These are phyloP conservation scores for Cyclanthera cordifolia DNA, from an alignment of 306 rosid genomes.

Conservation along the genomic window DNA sequence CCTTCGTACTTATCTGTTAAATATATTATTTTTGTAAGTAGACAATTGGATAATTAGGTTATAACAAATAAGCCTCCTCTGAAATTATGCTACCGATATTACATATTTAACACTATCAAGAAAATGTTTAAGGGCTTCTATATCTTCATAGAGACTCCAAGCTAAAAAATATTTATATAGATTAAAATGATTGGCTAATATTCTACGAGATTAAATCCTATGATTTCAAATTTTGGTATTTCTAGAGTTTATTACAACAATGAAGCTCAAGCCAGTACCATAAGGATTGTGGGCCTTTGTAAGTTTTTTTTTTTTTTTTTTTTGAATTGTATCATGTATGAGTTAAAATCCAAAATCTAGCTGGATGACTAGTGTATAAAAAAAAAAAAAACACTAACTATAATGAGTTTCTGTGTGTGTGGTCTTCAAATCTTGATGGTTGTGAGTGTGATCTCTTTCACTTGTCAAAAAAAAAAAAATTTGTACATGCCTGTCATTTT, in stretches of 20 bases:
- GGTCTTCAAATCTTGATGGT: no score
- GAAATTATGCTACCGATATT: background rate
- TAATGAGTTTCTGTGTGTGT: no score
- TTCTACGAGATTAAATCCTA: constrained; percentile 31
- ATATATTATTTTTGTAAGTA: constrained; percentile 15
- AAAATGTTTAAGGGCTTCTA: constrained; percentile 37
- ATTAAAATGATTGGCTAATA: no score
- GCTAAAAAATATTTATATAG: no score
- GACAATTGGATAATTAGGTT: background rate
- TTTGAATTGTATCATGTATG: background rate
- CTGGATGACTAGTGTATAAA: background rate
- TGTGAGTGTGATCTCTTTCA: no score
- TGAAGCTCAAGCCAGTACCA: constrained; percentile 20
- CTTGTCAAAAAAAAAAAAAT: no score
- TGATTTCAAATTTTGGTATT: constrained; percentile 38
- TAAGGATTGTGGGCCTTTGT: constrained; percentile 32
- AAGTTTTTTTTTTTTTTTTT: constrained; percentile 16
- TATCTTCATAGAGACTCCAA: constrained; percentile 50
- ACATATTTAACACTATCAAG: constrained; percentile 27
- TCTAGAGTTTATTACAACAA: constrained; percentile 27
- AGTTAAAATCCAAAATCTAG: background rate
- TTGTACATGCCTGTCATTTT: no score
- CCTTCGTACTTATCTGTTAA: background rate
- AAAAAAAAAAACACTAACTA: no score
- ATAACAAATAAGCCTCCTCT: background rate